A percentile compares a stretch with the other conserved stretches of the same genome.
Conservation (phyloP, 169 alveolate species). For the Perkinsus marinus region DNA sequence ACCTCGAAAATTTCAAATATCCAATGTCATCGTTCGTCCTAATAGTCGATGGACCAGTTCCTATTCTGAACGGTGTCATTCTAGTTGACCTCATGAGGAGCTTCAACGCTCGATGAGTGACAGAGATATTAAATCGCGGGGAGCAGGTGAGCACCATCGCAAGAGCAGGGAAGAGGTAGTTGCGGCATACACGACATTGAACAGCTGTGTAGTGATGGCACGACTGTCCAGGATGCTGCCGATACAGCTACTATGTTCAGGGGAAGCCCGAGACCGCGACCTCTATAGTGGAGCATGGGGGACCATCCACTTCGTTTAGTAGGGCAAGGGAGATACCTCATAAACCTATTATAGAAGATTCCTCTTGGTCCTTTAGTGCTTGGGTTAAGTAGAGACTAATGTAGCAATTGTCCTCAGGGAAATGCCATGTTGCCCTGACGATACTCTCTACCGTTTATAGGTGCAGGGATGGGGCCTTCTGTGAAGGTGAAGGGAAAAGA, state of each 20-base stretch:
- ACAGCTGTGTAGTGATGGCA: no score
- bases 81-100: no score
- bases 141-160: neutral
- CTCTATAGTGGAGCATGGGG: neutral
- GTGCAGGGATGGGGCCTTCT: neutral
- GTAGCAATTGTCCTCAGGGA: no score
- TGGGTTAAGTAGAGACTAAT: no score
- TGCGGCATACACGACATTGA: neutral
- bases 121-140: neutral
- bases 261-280: neutral
- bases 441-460: neutral
- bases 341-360: no score
- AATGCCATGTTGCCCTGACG: no score
- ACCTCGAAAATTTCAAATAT: neutral
- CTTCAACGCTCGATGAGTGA: neutral
- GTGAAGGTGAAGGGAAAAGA: neutral
- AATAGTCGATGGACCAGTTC: neutral
- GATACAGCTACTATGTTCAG: neutral
- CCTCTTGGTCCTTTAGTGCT: no score
- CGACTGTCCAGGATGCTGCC: no score
- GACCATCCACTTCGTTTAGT: neutral
- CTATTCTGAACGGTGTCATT: neutral
- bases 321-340: no score
- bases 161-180: no score
- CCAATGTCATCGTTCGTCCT: neutral